Percentiles rank a stretch among this genome's conserved stretches.
Conservation (phyloP, 495 filamentous ascomycete species). For the Choiromyces venosus region DNA sequence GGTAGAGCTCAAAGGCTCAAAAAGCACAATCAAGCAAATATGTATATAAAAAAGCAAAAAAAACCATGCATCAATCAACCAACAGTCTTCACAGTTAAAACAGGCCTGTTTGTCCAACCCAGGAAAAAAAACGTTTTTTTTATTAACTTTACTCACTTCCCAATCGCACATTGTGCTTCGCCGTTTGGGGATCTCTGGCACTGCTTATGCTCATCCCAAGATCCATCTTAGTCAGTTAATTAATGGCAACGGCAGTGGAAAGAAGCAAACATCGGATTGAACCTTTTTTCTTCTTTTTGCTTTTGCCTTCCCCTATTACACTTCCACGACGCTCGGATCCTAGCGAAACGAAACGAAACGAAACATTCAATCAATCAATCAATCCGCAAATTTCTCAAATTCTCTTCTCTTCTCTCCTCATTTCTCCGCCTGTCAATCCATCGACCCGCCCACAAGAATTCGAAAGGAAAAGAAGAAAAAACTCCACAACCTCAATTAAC, state of each 20-base stretch:
- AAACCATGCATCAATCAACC: background rate
- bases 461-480: background rate
- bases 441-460: background rate
- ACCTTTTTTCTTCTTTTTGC: background rate
- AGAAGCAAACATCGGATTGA: background rate
- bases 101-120: background rate
- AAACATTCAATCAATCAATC: background rate
- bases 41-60: background rate
- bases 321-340: background rate
- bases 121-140: too few species aligned
- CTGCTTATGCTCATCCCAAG: background rate
- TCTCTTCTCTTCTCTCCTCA: background rate
- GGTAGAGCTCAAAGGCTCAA: too few species aligned
- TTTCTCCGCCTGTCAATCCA: too few species aligned
- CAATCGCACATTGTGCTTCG: background rate
- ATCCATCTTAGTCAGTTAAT: background rate
- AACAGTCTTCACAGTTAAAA: background rate
- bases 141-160: too few species aligned
- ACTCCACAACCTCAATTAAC: background rate
- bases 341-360: background rate
- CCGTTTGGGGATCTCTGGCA: background rate
- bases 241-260: background rate
- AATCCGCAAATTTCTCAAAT: background rate
- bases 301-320: background rate
- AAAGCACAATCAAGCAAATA: too few species aligned